A percentile compares a stretch with the other conserved stretches of the same genome.
These are phyloP conservation scores for Quercus engelmannii DNA, from an alignment of 306 rosid genomes.

Conservation along the genomic window DNA sequence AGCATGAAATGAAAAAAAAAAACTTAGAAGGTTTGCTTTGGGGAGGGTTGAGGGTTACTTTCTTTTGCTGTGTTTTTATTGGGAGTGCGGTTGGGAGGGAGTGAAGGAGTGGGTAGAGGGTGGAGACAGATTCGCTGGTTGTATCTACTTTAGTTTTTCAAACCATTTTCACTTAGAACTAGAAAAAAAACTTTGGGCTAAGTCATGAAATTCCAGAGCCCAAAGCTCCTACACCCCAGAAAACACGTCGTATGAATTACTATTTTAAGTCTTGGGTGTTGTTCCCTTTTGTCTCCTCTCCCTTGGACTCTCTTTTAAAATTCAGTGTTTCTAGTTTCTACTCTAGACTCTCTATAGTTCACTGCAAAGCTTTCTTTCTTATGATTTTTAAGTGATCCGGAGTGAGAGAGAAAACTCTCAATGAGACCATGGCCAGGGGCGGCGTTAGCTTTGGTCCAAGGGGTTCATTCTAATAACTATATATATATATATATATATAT, in stretches of 20 bases:
- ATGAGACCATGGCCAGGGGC: no score
- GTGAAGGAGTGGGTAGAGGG: slow-evolving; percentile 24
- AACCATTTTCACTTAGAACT: slow-evolving; percentile 33
- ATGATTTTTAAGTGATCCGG: no score
- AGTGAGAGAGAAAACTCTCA: no score
- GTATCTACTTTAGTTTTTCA: slow-evolving; percentile 15
- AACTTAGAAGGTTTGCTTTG: neutral
- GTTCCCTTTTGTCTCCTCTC: slow-evolving; percentile 48
- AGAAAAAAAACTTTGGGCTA: slow-evolving; percentile 33
- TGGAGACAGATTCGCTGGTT: slow-evolving; percentile 41
- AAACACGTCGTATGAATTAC: slow-evolving; percentile 49
- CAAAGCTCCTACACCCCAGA: slow-evolving; percentile 38
- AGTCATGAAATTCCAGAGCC: slow-evolving; percentile 32
- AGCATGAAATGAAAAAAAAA: neutral
- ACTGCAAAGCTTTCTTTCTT: neutral
- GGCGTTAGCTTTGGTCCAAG: no score
- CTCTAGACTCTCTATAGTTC: no score
- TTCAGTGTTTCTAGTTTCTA: neutral
- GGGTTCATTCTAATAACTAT: no score
- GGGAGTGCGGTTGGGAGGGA: slow-evolving; percentile 1
- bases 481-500: no score
- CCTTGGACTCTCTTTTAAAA: slow-evolving; percentile 29
- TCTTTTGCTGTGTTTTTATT: neutral
- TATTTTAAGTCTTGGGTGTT: slow-evolving; percentile 25
- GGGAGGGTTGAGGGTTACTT: neutral